phyloP scores from a whole-genome alignment of 2,329 filamentous ascomycete species.

The Beauveria sp. region DNA sequence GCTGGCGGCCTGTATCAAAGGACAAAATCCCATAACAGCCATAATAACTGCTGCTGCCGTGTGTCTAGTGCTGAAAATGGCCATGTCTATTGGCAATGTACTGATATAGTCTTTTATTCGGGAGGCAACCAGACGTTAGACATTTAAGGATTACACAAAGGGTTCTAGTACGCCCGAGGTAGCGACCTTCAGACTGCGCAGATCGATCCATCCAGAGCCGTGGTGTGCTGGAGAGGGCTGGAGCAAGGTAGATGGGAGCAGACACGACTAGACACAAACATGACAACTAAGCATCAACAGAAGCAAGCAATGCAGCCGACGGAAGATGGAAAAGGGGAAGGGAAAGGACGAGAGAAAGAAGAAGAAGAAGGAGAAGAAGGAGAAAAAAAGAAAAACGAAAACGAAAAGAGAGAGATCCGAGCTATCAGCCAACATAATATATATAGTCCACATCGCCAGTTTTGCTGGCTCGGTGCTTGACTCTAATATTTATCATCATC shows the following conservation, averaged over 20 bases:
- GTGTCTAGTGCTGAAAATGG: background rate
- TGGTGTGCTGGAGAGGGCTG: too few relatives aligned
- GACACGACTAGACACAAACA: too few relatives aligned
- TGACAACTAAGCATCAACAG: too few relatives aligned
- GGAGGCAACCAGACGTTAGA: background rate
- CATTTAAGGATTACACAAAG: too few relatives aligned
- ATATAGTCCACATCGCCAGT: conserved; percentile 12
- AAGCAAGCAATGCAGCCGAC: too few relatives aligned
- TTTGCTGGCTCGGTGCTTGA: conserved; percentile 17
- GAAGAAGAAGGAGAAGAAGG: too few relatives aligned
- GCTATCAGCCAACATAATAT: conserved; percentile 12
- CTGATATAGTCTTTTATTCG: background rate
- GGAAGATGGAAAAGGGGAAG: too few relatives aligned
- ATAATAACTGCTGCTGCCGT: background rate
- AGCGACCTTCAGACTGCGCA: too few relatives aligned
- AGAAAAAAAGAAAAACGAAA: background rate
- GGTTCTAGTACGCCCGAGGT: too few relatives aligned
- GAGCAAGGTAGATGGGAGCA: too few relatives aligned
- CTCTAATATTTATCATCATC: conserved; percentile 19
- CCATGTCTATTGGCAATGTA: background rate
- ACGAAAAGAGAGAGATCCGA: background rate
- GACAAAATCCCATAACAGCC: background rate
- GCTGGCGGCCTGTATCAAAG: background rate
- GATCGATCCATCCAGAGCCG: too few relatives aligned
- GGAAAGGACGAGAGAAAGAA: too few relatives aligned